Conservation (phyloP, 306 rosid genomes). For the Prosopis cineraria region DNA sequence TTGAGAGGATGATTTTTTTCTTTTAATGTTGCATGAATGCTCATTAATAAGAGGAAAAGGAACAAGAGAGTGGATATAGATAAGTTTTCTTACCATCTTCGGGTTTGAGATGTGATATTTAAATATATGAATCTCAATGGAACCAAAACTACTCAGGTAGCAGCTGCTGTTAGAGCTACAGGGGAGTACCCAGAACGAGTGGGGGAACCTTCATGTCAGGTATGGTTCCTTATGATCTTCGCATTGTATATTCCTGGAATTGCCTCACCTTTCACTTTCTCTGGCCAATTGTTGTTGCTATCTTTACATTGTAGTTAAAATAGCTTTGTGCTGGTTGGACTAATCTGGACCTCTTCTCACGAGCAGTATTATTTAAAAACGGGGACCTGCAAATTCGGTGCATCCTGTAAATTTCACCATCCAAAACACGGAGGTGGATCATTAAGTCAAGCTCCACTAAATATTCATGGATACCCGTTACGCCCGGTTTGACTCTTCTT, state of each 20-base stretch:
- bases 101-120: not conserved
- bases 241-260: conserved; percentile 15
- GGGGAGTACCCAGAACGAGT: conserved; percentile 93
- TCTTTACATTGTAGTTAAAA: not conserved
- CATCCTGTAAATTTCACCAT: conserved; percentile 92
- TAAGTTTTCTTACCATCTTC: not conserved
- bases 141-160: conserved; percentile 55
- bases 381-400: conserved; percentile 90
- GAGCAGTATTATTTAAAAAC: conserved; percentile 86
- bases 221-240: conserved; percentile 22
- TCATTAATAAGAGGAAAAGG: not conserved
- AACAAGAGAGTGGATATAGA: not conserved
- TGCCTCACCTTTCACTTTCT: not conserved
- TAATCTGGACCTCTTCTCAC: conserved; percentile 30
- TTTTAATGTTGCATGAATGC: conserved; percentile 2
- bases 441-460: conserved; percentile 76
- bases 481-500: conserved; percentile 60
- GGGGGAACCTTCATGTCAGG: conserved; percentile 91
- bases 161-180: conserved; percentile 83
- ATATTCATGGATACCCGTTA: conserved; percentile 79
- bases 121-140: conserved; percentile 26
- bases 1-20: not conserved
- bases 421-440: conserved; percentile 83
- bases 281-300: not conserved
- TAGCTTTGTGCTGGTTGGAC: conserved; percentile 1